Percentiles rank a stretch among this genome's conserved stretches.
Evolutionary conservation across 805 yeast genomes (phyloP).

Genomic region (Yarrowia sp.): DNA sequence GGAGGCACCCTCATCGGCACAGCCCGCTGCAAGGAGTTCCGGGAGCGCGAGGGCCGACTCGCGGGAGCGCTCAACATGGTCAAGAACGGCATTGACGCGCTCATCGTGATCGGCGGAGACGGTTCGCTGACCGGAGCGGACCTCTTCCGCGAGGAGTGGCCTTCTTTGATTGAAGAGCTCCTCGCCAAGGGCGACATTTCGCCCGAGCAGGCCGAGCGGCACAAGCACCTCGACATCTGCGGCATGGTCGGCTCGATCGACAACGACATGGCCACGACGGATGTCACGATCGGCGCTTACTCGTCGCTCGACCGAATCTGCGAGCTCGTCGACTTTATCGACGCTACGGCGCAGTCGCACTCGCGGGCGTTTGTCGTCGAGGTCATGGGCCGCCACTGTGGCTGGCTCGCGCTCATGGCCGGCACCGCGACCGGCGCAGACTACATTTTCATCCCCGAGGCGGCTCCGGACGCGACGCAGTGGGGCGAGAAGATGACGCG

Average conservation of each 20-base stretch:
- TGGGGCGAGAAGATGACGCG: conserved; percentile 82
- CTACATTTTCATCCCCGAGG: conserved; percentile 89
- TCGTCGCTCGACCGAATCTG: conserved; percentile 91
- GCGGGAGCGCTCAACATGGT: conserved; percentile 82
- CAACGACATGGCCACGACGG: conserved; percentile 97
- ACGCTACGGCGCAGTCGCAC: conserved; percentile 96
- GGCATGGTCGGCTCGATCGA: conserved; percentile 97
- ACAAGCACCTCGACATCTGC: conserved; percentile 75
- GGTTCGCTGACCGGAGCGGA: conserved; percentile 99
- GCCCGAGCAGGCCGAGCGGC: conserved; percentile 54
- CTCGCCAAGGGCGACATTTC: conserved; percentile 56
- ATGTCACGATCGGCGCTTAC: conserved; percentile 94
- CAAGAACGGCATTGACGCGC: conserved; percentile 84
- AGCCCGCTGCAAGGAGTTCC: conserved; percentile 84
- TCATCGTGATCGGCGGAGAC: conserved; percentile 97
- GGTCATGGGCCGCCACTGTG: conserved; percentile 99
- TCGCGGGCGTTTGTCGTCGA: conserved; percentile 97
- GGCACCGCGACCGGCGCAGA: conserved; percentile 97
- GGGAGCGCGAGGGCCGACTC: conserved; percentile 80
- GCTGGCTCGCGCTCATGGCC: conserved; percentile 97
- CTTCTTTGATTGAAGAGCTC: conserved; percentile 74
- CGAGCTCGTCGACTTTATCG: conserved; percentile 92
- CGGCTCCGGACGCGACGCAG: conserved; percentile 68
- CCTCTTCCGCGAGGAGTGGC: conserved; percentile 92
- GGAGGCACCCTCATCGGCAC: conserved; percentile 98